Percentiles rank a stretch among this genome's conserved stretches.
Evolutionary conservation across 2,329 filamentous ascomycete genomes (phyloP).

Genomic region (Pseudocercospora pini-densiflorae): DNA sequence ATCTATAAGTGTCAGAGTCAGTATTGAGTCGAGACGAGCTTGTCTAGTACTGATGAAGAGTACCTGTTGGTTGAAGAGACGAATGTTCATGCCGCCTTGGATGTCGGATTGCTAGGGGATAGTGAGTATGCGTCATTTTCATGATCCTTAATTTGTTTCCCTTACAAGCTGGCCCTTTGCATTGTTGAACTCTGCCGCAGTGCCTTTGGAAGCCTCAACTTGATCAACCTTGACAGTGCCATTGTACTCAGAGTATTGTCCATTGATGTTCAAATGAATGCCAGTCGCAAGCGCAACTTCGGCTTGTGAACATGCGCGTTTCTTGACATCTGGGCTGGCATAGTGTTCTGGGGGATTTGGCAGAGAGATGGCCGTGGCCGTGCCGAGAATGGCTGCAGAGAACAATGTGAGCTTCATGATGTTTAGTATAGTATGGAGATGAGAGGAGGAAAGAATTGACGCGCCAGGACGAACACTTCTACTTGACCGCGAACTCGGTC

Average conservation of each 20-base stretch:
- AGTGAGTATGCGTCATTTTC: conserved; percentile 20
- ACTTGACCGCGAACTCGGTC: background rate
- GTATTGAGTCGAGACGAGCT: background rate
- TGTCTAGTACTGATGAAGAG: background rate
- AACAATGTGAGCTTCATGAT: conserved; percentile 22
- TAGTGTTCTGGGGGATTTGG: background rate
- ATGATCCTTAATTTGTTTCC: background rate
- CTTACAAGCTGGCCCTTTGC: conserved; percentile 27
- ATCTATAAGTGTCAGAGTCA: conserved; percentile 26
- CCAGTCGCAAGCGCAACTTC: conserved; percentile 30
- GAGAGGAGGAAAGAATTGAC: background rate
- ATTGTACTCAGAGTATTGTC: conserved; percentile 31
- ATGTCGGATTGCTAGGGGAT: conserved; percentile 20
- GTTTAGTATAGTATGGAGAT: background rate
- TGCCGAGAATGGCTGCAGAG: conserved; percentile 2
- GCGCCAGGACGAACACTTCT: background rate
- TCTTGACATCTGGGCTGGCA: background rate
- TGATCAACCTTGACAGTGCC: conserved; percentile 23
- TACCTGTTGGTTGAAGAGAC: conserved; percentile 29
- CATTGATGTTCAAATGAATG: conserved; percentile 34
- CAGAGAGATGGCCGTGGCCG: conserved; percentile 13
- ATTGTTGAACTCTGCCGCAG: conserved; percentile 20
- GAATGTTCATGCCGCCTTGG: conserved; percentile 28
- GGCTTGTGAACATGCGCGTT: conserved; percentile 19
- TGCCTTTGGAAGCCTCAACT: conserved; percentile 19